Conservation (phyloP, 1,139 yeast species). For the Hemisphaericaspora xylofermentans region DNA sequence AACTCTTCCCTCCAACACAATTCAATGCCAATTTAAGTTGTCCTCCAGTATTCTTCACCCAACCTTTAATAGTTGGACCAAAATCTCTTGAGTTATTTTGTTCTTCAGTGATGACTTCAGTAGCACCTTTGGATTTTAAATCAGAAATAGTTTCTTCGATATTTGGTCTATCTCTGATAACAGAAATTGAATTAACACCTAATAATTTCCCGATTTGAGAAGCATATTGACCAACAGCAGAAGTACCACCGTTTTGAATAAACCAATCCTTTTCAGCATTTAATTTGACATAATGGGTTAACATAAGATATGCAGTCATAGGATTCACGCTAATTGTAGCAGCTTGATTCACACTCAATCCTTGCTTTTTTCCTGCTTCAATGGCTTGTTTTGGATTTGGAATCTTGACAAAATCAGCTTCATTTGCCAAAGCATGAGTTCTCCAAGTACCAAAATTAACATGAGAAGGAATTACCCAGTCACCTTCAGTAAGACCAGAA, state of each 20-base stretch:
- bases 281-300: slow-evolving; percentile 65
- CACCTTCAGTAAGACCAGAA: slow-evolving; percentile 60
- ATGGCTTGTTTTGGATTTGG: slow-evolving; percentile 39
- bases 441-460: slow-evolving; percentile 96
- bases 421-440: slow-evolving; percentile 64
- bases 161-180: slow-evolving; percentile 81
- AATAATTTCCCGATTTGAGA: slow-evolving; percentile 78
- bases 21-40: slow-evolving; percentile 77
- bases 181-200: slow-evolving; percentile 82
- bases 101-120: slow-evolving; percentile 86
- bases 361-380: slow-evolving; percentile 35
- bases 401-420: slow-evolving; percentile 53
- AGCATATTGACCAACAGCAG: slow-evolving; percentile 95
- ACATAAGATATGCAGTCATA: slow-evolving; percentile 86
- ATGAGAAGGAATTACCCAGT: slow-evolving; percentile 86
- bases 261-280: slow-evolving; percentile 80
- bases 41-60: slow-evolving; percentile 57
- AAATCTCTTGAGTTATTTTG: slow-evolving; percentile 71
- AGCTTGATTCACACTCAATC: slow-evolving; percentile 60
- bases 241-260: slow-evolving; percentile 94
- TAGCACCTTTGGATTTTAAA: slow-evolving; percentile 70
- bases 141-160: slow-evolving; percentile 61
- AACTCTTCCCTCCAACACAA: slow-evolving; percentile 89
- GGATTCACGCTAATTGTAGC: slow-evolving; percentile 93
- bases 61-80: slow-evolving; percentile 56